phyloP scores from a whole-genome alignment of 78 protist species.

The Tieghemostelium lacteum region DNA sequence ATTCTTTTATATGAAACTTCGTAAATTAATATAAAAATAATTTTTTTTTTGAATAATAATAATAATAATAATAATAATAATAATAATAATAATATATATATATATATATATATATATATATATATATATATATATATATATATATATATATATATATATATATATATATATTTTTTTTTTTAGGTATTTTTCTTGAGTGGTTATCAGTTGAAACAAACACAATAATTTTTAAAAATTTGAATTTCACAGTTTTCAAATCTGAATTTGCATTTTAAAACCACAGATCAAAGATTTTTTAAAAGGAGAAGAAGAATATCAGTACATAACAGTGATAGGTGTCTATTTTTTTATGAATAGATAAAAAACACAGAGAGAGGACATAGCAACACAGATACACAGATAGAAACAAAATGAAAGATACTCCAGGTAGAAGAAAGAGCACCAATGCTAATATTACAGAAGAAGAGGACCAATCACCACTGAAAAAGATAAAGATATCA shows the following conservation, averaged over 20 bases:
- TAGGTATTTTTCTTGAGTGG: background rate
- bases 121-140: no score
- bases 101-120: no score
- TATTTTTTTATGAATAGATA: background rate
- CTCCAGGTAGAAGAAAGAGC: background rate
- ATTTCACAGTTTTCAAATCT: background rate
- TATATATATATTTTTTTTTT: no score
- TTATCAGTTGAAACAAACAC: background rate
- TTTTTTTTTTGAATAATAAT: no score
- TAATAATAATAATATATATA: no score
- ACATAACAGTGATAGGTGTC: background rate
- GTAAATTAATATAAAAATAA: no score
- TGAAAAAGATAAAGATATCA: background rate
- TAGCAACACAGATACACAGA: background rate
- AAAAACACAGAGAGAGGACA: constrained; percentile 8
- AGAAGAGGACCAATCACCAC: background rate
- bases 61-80: no score
- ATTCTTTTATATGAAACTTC: no score
- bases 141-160: no score
- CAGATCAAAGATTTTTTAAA: no score
- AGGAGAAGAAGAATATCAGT: background rate
- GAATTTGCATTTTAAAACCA: background rate
- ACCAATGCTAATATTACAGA: background rate
- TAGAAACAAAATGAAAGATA: background rate
- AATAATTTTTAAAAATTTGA: no score